A percentile compares a stretch with the other conserved stretches of the same genome.
Evolutionary conservation across 345 rosid species (phyloP).

Genomic region (Moricandia arvensis): DNA sequence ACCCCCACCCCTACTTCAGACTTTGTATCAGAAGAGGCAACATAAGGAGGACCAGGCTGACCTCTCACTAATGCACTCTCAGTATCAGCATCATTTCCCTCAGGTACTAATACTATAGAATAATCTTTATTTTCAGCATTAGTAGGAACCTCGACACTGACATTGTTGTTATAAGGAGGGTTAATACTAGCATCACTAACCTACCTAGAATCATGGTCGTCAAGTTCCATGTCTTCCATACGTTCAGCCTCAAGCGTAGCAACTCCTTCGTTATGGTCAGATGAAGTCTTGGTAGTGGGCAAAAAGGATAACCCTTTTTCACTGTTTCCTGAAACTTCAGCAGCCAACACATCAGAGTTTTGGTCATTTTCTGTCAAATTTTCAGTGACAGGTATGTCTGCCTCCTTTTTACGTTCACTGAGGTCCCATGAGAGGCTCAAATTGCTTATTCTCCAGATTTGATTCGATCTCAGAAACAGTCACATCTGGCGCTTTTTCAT

Average conservation of each 20-base stretch:
- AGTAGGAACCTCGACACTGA: slow-evolving; percentile 27
- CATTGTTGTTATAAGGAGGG: slow-evolving; percentile 21
- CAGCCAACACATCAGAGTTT: slow-evolving; percentile 30
- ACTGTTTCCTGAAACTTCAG: slow-evolving; percentile 13
- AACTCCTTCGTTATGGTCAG: slow-evolving; percentile 24
- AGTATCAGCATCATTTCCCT: slow-evolving; percentile 33
- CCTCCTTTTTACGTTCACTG: slow-evolving; percentile 15
- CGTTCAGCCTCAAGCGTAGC: slow-evolving; percentile 23
- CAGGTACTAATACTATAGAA: slow-evolving; percentile 28
- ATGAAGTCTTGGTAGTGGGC: slow-evolving; percentile 29
- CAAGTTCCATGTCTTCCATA: slow-evolving; percentile 28
- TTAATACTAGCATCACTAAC: slow-evolving; percentile 24
- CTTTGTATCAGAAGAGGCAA: slow-evolving; percentile 40
- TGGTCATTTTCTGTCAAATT: slow-evolving; percentile 20
- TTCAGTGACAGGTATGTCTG: slow-evolving; percentile 21
- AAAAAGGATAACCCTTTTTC: slow-evolving; percentile 22
- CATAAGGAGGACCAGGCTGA: slow-evolving; percentile 34
- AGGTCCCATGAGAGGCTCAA: slow-evolving; percentile 23
- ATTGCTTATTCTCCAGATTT: slow-evolving; percentile 15
- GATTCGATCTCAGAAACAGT: slow-evolving; percentile 29
- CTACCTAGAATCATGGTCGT: slow-evolving; percentile 27
- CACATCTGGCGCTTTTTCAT: slow-evolving; percentile 5
- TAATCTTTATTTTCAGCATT: slow-evolving; percentile 32
- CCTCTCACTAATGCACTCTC: slow-evolving; percentile 17
- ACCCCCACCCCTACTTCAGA: slow-evolving; percentile 37